Evolutionary conservation across 129 eudicot genomes (phyloP).

Genomic region (Dittrichia graveolens): DNA sequence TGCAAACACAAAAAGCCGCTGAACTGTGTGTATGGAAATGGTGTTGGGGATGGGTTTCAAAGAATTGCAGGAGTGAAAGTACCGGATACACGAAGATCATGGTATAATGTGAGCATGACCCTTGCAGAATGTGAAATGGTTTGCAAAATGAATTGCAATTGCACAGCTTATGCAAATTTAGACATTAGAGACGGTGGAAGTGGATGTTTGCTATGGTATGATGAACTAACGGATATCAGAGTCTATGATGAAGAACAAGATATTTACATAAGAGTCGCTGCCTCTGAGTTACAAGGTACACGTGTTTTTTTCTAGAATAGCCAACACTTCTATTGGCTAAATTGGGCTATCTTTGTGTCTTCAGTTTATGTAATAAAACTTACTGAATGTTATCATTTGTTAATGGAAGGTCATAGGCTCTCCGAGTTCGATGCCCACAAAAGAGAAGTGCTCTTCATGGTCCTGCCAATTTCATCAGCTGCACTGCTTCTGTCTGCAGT

Average conservation of each 20-base stretch:
- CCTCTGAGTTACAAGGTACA: constrained; percentile 22
- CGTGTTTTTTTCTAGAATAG: not conserved
- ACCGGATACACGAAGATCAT: constrained; percentile 35
- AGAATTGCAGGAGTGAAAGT: constrained; percentile 24
- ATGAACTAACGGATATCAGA: constrained; percentile 34
- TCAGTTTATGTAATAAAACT: not conserved
- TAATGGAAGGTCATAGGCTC: not conserved
- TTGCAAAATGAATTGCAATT: constrained; percentile 48
- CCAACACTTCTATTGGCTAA: too few relatives aligned
- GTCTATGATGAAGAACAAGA: constrained; percentile 8
- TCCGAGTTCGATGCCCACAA: not conserved
- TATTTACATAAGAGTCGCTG: constrained; percentile 27
- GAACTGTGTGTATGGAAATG: constrained; percentile 28
- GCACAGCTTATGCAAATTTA: constrained; percentile 43
- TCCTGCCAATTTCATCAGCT: not conserved
- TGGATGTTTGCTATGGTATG: constrained; percentile 60
- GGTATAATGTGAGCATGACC: constrained; percentile 28
- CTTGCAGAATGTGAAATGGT: constrained; percentile 28
- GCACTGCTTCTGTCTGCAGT: not conserved
- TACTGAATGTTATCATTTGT: not conserved
- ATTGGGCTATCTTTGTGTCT: too few relatives aligned
- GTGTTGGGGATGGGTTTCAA: constrained; percentile 35
- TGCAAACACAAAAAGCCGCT: constrained; percentile 22
- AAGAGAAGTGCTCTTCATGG: not conserved
- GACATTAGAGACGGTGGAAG: constrained; percentile 30